phyloP scores from a whole-genome alignment of 2,329 filamentous ascomycete species.

The Phialophora tarda region DNA sequence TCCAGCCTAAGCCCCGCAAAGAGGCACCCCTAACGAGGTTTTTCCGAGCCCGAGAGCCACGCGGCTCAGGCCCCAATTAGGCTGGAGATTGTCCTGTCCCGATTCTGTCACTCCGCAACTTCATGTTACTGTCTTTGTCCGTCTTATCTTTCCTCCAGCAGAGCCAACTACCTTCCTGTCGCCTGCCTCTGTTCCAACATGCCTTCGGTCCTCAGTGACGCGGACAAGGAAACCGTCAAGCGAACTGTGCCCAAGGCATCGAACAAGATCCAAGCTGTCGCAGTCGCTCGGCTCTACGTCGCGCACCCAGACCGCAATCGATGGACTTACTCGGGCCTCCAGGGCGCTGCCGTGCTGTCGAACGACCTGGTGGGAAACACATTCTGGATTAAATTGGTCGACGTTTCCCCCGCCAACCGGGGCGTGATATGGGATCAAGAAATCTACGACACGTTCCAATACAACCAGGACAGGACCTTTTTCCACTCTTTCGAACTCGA shows the following conservation, averaged over 20 bases:
- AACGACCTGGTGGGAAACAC: slow-evolving; percentile 95
- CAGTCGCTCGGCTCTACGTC: slow-evolving; percentile 90
- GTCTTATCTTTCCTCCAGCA: not conserved
- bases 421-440: slow-evolving; percentile 98
- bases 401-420: slow-evolving; percentile 80
- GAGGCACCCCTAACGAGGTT: not conserved
- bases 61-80: slow-evolving; percentile 13
- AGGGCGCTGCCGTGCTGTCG: slow-evolving; percentile 87
- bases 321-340: slow-evolving; percentile 95
- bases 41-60: slow-evolving; percentile 13
- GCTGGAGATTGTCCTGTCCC: slow-evolving; percentile 9
- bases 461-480: slow-evolving; percentile 96
- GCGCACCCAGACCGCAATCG: slow-evolving; percentile 80
- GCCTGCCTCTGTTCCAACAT: slow-evolving; percentile 43
- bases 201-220: slow-evolving; percentile 78
- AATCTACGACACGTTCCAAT: slow-evolving; percentile 91
- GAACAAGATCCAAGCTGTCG: slow-evolving; percentile 97
- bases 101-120: slow-evolving; percentile 4
- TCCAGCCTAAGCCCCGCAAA: slow-evolving; percentile 12
- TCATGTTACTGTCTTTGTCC: slow-evolving; percentile 7
- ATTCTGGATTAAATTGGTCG: slow-evolving; percentile 96
- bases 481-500: slow-evolving; percentile 98
- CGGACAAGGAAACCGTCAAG: slow-evolving; percentile 96
- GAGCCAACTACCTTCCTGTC: not conserved
- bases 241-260: slow-evolving; percentile 88